phyloP scores from a whole-genome alignment of 1,139 yeast genomes.

The Yamadazyma taylorii region DNA sequence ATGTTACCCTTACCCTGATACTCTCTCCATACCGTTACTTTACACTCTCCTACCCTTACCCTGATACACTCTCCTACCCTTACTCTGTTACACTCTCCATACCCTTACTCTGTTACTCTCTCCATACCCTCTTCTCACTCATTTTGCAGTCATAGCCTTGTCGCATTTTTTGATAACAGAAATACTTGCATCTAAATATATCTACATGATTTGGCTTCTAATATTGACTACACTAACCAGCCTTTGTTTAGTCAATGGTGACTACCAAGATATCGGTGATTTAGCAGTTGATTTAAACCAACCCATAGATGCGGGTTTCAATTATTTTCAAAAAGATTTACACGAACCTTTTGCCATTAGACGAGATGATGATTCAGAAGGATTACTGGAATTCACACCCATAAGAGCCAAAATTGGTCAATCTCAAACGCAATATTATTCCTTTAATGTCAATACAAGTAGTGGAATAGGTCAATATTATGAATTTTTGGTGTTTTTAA shows the following conservation, averaged over 20 bases:
- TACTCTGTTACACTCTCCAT: neutral
- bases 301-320: conserved; percentile 9
- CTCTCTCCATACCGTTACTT: neutral
- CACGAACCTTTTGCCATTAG: conserved; percentile 1
- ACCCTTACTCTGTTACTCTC: no score
- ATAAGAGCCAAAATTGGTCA: conserved; percentile 37
- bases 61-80: neutral
- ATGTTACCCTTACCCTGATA: no score
- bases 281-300: conserved; percentile 8
- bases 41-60: no score
- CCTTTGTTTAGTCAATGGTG: neutral
- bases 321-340: neutral
- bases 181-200: no score
- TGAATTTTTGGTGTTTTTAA: conserved; percentile 55
- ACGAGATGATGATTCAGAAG: conserved; percentile 19
- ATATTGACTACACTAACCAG: neutral
- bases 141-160: no score
- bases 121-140: neutral
- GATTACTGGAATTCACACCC: conserved; percentile 47
- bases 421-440: conserved; percentile 42
- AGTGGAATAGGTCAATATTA: conserved; percentile 49
- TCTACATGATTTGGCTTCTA: neutral
- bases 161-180: no score
- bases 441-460: conserved; percentile 47
- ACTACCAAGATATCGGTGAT: neutral